Conservation (phyloP, 2,329 filamentous ascomycete species). For the Rhinocladiella mackenziei region DNA sequence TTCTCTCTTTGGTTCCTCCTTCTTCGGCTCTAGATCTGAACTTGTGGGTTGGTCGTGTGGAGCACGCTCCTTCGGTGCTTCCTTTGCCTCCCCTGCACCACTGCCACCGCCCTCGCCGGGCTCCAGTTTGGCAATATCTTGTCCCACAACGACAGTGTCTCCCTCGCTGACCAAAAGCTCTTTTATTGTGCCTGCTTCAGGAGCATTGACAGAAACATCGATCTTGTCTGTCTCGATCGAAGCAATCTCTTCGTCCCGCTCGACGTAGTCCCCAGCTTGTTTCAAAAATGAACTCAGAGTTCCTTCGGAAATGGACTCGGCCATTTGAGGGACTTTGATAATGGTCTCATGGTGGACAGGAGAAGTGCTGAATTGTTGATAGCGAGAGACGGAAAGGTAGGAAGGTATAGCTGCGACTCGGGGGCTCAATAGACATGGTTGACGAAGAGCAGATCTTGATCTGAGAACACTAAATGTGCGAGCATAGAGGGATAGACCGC, state of each 20-base stretch:
- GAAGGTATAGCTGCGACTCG: conserved; percentile 8
- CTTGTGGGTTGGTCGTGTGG: conserved; percentile 55
- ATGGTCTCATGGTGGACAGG: conserved; percentile 56
- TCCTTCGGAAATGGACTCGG: conserved; percentile 96
- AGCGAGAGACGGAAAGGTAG: conserved; percentile 13
- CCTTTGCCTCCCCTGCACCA: conserved; percentile 52
- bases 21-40: conserved; percentile 50
- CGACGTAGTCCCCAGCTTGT: conserved; percentile 86
- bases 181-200: conserved; percentile 83
- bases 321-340: conserved; percentile 96
- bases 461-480: conserved; percentile 25
- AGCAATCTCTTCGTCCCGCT: conserved; percentile 94
- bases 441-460: conserved; percentile 13
- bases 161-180: conserved; percentile 90
- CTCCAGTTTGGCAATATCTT: conserved; percentile 84
- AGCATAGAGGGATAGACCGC: conserved; percentile 11
- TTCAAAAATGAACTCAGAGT: conserved; percentile 95
- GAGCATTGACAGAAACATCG: conserved; percentile 92
- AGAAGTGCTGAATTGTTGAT: conserved; percentile 29
- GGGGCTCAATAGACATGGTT: conserved; percentile 8
- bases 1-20: conserved; percentile 41
- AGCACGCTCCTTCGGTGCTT: conserved; percentile 38
- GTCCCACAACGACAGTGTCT: conserved; percentile 90
- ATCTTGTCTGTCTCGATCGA: conserved; percentile 99
- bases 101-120: conserved; percentile 62